phyloP scores from a whole-genome alignment of 176 grass and related monocot genomes.

The Panicum miliaceum region DNA sequence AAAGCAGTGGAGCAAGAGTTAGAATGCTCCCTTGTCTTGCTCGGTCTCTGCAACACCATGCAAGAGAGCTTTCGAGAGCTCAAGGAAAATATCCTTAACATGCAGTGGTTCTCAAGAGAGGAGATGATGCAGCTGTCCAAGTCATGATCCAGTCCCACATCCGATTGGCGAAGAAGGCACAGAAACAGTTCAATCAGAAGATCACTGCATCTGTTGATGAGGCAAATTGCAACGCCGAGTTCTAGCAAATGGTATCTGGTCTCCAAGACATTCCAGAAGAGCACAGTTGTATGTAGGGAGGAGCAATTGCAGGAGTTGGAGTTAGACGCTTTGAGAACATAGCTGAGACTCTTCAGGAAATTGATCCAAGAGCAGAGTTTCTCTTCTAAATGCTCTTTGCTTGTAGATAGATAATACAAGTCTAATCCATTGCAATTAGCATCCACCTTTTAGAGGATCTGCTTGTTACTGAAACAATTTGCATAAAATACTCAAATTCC shows the following conservation, averaged over 20 bases:
- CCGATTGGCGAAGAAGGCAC: not conserved
- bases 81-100: not conserved
- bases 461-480: no score
- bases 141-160: not conserved
- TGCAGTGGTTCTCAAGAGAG: not conserved
- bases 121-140: not conserved
- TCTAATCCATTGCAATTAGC: no score
- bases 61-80: not conserved
- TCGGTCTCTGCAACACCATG: not conserved
- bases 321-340: constrained; percentile 47
- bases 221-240: constrained; percentile 9
- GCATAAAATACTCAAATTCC: no score
- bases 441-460: no score
- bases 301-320: constrained; percentile 46
- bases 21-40: not conserved
- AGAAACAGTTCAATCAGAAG: constrained; percentile 23
- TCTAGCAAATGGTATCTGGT: constrained; percentile 52
- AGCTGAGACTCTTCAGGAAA: constrained; percentile 48
- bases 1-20: not conserved
- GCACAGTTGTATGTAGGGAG: constrained; percentile 30
- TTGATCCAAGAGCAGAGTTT: constrained; percentile 58
- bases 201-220: constrained; percentile 19
- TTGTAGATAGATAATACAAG: constrained; percentile 37
- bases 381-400: constrained; percentile 50
- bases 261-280: constrained; percentile 52